phyloP scores from a whole-genome alignment of 2,329 filamentous ascomycete species.

The Hypomyces rosellus region DNA sequence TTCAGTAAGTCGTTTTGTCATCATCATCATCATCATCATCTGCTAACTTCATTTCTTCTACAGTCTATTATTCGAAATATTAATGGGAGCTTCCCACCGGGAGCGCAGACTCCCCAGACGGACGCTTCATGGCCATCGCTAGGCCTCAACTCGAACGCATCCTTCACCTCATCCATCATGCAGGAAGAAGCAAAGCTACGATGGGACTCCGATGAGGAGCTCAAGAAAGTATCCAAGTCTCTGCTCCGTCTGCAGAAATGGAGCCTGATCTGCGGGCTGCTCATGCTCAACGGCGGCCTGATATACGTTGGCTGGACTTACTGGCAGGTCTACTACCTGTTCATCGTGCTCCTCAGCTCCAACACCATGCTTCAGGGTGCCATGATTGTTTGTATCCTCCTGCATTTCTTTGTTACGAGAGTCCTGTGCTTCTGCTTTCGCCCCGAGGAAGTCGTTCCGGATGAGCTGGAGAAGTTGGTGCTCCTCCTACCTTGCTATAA shows the following conservation, averaged over 20 bases:
- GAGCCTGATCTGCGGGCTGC: conserved; percentile 30
- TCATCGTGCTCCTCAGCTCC: conserved; percentile 40
- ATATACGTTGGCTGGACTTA: conserved; percentile 32
- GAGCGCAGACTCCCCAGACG: conserved; percentile 26
- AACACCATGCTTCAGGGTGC: conserved; percentile 37
- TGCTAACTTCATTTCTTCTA: background rate
- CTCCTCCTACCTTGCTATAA: conserved; percentile 45
- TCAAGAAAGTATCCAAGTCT: conserved; percentile 31
- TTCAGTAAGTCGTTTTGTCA: no score
- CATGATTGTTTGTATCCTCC: conserved; percentile 35
- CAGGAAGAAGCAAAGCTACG: conserved; percentile 34
- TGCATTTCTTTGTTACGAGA: conserved; percentile 25
- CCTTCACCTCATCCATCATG: conserved; percentile 29
- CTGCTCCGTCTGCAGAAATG: conserved; percentile 34
- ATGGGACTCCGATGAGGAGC: conserved; percentile 35
- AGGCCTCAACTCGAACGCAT: conserved; percentile 27
- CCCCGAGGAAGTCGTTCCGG: conserved; percentile 28
- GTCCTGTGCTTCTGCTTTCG: conserved; percentile 24
- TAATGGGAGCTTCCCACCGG: conserved; percentile 25
- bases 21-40: no score
- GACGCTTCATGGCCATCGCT: conserved; percentile 26
- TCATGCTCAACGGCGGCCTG: conserved; percentile 28
- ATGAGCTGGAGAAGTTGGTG: conserved; percentile 37
- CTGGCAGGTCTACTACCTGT: conserved; percentile 36
- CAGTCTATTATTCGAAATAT: conserved; percentile 31